Base-by-base conservation (phyloP, 495 filamentous ascomycete species). In the Symbiotaphrina buchneri region DNA sequence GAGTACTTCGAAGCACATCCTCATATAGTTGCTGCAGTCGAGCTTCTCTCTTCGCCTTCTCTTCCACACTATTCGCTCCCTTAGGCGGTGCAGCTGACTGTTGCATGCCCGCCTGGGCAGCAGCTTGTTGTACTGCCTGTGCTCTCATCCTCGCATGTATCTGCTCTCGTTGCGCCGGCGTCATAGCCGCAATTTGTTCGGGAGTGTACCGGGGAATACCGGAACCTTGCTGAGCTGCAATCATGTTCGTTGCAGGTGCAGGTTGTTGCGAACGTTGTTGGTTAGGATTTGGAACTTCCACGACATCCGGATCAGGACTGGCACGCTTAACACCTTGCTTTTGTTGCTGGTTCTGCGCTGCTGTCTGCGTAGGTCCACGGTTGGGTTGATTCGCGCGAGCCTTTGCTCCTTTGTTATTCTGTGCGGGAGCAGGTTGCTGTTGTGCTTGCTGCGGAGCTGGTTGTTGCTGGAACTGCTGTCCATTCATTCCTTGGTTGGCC, bases 401-500 rank as follows among this genome's bases (percentile, higher is more conserved):
- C 7, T 29, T 25, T 18, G 13, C 10, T 34, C 14, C 10, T 30
- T 15, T 13, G 10, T 30, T 30, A 18, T 10, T 15, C 28, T 30
- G 28, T 30, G 28, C 2, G 1, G 28, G 28, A 16, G 8, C 14
- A 3, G 28, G 8, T 4, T 13, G 2, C 15, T 13, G 28, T 30
- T 27, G 37, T 18, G 42, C 44, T 10, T 41, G 38, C 31, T 56
- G 43, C 20, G 42, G 42, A 7, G 15, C 34, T 26, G 21, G 47
- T 5, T 19, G 48, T 27, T 10, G 33, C 19, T 24, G 44, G 36
- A 6, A 44, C 40, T 28, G 46, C 44, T 10, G 47, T 35, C n/a
- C n/a, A n/a, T n/a, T n/a, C n/a, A n/a, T n/a, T n/a, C n/a, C n/a
- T 31, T 29, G 15, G 31, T 17, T 19, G 32, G n/a, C n/a, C 23